Conservation (phyloP, 441 rosid species). For the Raphanus hybrid region DNA sequence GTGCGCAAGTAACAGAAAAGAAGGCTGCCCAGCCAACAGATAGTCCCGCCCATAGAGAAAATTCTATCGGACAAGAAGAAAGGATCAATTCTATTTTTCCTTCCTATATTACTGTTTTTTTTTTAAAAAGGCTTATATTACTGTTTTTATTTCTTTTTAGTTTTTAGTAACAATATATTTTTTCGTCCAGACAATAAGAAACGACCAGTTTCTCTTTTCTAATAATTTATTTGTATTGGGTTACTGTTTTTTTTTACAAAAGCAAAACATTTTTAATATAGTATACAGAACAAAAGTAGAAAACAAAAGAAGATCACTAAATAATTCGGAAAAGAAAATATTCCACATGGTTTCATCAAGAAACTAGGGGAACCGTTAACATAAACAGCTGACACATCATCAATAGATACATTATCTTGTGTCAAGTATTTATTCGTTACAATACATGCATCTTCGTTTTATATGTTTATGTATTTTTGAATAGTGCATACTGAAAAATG, state of each 20-base stretch:
- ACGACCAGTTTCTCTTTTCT: neutral
- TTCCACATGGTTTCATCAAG: constrained; percentile 33
- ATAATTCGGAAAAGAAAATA: neutral
- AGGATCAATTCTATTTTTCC: neutral
- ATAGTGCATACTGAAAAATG: constrained; percentile 16
- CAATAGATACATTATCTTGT: constrained; percentile 6
- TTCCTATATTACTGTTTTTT: neutral
- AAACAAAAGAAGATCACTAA: constrained; percentile 8
- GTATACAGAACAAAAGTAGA: constrained; percentile 23
- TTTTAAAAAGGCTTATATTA: neutral
- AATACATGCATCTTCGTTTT: neutral
- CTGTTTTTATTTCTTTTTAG: too few species aligned
- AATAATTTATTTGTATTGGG: neutral
- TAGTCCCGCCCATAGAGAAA: constrained; percentile 30
- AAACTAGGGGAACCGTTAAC: constrained; percentile 31
- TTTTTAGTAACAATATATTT: neutral
- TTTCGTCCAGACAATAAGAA: neutral
- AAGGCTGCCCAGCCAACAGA: constrained; percentile 24
- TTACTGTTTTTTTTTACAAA: neutral
- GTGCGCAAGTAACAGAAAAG: constrained; percentile 20
- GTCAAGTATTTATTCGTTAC: neutral
- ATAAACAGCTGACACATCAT: constrained; percentile 17
- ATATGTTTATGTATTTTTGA: neutral
- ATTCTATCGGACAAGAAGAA: constrained; percentile 12
- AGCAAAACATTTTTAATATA: neutral